A percentile compares a stretch with the other conserved stretches of the same genome.
Conservation (phyloP, 495 filamentous ascomycete species). For the Astrothelium subdiscretum region DNA sequence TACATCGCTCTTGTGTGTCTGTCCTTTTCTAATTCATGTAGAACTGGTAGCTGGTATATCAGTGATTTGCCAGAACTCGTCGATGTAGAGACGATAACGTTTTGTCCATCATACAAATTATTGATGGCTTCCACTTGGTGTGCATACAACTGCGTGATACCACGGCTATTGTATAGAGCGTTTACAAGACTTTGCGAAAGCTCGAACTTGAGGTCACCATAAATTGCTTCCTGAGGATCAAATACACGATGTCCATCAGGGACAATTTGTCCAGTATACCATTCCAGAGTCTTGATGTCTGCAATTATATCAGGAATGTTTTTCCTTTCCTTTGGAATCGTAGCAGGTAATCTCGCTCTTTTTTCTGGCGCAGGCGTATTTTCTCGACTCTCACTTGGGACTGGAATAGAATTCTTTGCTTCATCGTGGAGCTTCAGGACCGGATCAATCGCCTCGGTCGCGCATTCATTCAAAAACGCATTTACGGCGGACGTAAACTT, state of each 20-base stretch:
- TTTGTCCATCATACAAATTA: constrained; percentile 63
- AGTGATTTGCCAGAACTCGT: constrained; percentile 94
- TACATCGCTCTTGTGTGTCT: constrained; percentile 77
- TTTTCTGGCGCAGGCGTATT: constrained; percentile 36
- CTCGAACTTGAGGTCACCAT: constrained; percentile 74
- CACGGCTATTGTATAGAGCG: constrained; percentile 78
- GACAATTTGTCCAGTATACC: constrained; percentile 90
- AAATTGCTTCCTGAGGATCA: constrained; percentile 71
- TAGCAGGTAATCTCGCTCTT: constrained; percentile 39
- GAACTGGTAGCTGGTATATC: constrained; percentile 90
- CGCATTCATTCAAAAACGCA: constrained; percentile 63
- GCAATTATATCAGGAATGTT: constrained; percentile 72
- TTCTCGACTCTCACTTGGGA: constrained; percentile 35
- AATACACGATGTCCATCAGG: constrained; percentile 90
- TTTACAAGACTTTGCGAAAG: constrained; percentile 88
- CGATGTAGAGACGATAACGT: constrained; percentile 90
- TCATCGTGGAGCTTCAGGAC: constrained; percentile 46
- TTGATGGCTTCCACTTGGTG: constrained; percentile 97
- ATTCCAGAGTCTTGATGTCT: constrained; percentile 68
- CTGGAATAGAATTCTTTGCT: constrained; percentile 38
- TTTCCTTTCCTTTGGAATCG: constrained; percentile 75
- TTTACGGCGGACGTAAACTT: constrained; percentile 76
- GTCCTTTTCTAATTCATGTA: constrained; percentile 77
- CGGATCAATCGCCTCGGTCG: constrained; percentile 53
- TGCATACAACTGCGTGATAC: constrained; percentile 78